These are phyloP conservation scores for Cladosporium sphaerospermum DNA, from an alignment of 2,329 filamentous ascomycete genomes.

Conservation along the genomic window DNA sequence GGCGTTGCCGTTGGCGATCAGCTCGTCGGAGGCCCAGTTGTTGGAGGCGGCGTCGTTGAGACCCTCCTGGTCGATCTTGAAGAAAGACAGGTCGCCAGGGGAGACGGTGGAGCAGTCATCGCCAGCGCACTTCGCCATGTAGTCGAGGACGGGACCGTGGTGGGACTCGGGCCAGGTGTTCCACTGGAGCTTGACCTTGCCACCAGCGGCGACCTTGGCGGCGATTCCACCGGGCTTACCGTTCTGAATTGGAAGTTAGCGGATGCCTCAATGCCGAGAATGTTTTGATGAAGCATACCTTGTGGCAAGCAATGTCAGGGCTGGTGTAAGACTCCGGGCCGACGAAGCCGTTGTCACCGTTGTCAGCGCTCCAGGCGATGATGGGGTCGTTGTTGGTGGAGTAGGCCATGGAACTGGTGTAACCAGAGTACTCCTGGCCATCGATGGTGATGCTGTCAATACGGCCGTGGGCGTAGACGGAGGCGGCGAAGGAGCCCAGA, in stretches of 20 bases:
- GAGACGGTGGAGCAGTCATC: conserved; percentile 49
- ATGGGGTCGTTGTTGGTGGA: neutral
- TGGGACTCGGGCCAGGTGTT: conserved; percentile 58
- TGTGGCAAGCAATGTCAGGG: conserved; percentile 14
- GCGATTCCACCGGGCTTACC: conserved; percentile 37
- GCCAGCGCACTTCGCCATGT: conserved; percentile 53
- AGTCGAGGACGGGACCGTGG: conserved; percentile 56
- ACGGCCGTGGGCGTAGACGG: conserved; percentile 14
- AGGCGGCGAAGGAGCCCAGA: conserved; percentile 29
- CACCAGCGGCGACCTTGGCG: conserved; percentile 55
- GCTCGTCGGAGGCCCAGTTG: conserved; percentile 51
- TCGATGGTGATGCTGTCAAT: conserved; percentile 39
- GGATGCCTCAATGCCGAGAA: too few species aligned
- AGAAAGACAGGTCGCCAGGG: conserved; percentile 50
- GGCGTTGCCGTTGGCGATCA: conserved; percentile 31
- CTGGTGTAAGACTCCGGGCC: conserved; percentile 5
- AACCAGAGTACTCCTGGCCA: conserved; percentile 41
- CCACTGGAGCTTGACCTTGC: conserved; percentile 55
- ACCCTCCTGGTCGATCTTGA: conserved; percentile 58
- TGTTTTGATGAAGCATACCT: neutral
- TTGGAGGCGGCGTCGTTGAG: conserved; percentile 42
- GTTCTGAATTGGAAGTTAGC: neutral
- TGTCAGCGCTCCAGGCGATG: conserved; percentile 7
- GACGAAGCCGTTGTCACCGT: conserved; percentile 15
- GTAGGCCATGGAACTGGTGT: conserved; percentile 21